Percentiles rank a stretch among this genome's conserved stretches.
phyloP scores from a whole-genome alignment of 163 green algal genomes.

The Chlamydomonas reinhardtii region DNA sequence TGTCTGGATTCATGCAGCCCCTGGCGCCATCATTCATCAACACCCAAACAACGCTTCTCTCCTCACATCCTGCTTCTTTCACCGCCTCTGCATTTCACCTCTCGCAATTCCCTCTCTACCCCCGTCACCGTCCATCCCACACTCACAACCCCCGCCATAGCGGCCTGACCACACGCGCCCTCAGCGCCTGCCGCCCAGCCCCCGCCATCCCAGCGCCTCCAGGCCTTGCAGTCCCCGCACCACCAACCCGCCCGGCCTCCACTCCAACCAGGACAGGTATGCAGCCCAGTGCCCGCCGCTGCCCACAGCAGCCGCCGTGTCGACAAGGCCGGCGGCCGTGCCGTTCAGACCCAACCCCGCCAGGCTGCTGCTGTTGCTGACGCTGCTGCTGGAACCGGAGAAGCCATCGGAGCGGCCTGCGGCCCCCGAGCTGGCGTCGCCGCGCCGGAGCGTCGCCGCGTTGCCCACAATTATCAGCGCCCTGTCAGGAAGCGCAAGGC shows the following conservation, averaged over 20 bases:
- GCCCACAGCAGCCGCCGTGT: not conserved
- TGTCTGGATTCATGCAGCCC: too few species aligned
- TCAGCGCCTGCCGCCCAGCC: not conserved
- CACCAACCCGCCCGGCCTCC: slow-evolving; percentile 10
- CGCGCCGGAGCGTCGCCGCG: not conserved
- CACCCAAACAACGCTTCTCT: too few species aligned
- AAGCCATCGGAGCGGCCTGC: not conserved
- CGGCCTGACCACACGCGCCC: too few species aligned
- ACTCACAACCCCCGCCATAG: too few species aligned
- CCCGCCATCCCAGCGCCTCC: slow-evolving; percentile 18
- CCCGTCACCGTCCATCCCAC: too few species aligned
- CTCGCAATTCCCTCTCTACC: too few species aligned
- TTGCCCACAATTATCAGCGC: slow-evolving; percentile 25
- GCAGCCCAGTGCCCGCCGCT: slow-evolving; percentile 15
- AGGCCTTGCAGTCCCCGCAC: slow-evolving; percentile 1
- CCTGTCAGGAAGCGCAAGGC: not conserved
- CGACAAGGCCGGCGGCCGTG: not conserved
- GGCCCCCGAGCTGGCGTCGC: not conserved
- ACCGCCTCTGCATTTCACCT: too few species aligned
- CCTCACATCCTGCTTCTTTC: too few species aligned
- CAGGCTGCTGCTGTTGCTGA: not conserved
- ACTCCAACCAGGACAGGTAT: slow-evolving; percentile 10
- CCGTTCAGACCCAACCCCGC: not conserved
- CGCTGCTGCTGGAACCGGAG: not conserved
- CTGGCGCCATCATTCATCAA: too few species aligned